Conservation (phyloP, 129 eudicot species). For the Rutidosis leptorrhynchoides region DNA sequence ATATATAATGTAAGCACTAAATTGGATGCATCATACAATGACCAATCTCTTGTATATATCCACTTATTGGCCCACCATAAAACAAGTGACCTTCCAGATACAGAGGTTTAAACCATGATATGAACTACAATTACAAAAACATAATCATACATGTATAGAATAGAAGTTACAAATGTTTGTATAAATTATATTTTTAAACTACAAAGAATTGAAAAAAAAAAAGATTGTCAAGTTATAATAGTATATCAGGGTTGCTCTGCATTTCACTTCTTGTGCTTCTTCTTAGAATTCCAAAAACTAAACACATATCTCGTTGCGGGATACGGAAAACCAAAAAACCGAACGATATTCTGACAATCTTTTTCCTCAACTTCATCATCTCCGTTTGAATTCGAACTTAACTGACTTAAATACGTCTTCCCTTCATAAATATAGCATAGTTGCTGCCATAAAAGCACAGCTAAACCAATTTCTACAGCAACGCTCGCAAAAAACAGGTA, state of each 20-base stretch:
- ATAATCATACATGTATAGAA: neutral
- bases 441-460: conserved; percentile 95
- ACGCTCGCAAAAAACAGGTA: conserved; percentile 83
- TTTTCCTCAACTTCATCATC: conserved; percentile 48
- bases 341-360: conserved; percentile 67
- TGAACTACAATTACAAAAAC: neutral
- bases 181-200: neutral
- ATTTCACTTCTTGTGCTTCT: conserved; percentile 69
- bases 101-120: neutral
- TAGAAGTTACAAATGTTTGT: neutral
- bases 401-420: conserved; percentile 68
- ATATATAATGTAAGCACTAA: neutral
- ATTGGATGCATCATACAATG: conserved; percentile 3
- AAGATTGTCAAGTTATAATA: neutral
- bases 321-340: conserved; percentile 66
- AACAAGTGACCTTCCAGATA: neutral
- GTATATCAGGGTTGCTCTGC: neutral
- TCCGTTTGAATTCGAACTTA: conserved; percentile 43
- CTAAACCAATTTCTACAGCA: conserved; percentile 69
- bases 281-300: conserved; percentile 53
- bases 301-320: conserved; percentile 48
- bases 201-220: neutral
- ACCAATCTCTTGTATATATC: conserved; percentile 22
- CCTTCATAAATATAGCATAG: conserved; percentile 70
- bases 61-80: conserved; percentile 4